A percentile compares a stretch with the other conserved stretches of the same genome.
phyloP scores from a whole-genome alignment of 495 filamentous ascomycete species.

The Aspergillus sclerotioniger region DNA sequence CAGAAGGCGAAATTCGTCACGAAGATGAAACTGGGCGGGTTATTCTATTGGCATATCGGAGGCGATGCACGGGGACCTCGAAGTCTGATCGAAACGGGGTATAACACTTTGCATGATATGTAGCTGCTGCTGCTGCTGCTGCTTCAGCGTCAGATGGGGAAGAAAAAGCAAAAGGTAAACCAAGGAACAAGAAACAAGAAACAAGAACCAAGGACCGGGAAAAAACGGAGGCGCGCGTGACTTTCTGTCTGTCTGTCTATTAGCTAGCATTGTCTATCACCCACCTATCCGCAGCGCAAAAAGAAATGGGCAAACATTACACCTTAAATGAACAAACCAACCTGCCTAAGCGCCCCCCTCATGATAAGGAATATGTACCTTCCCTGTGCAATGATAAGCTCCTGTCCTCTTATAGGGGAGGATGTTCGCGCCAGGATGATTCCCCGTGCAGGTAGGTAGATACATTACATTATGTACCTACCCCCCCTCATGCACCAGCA shows the following conservation, averaged over 20 bases:
- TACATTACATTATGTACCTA: no score
- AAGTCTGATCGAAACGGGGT: constrained; percentile 74
- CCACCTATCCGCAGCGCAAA: background rate
- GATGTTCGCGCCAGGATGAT: no score
- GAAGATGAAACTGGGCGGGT: constrained; percentile 69
- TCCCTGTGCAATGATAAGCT: no score
- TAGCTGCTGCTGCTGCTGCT: constrained; percentile 11
- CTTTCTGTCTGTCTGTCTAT: background rate
- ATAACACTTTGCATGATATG: constrained; percentile 64
- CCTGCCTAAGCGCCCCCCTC: no score
- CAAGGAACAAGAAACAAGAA: background rate
- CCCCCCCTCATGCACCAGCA: no score
- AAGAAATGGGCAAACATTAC: background rate
- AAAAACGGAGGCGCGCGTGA: background rate
- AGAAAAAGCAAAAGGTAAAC: no score
- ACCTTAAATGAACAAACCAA: no score
- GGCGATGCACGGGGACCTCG: constrained; percentile 66
- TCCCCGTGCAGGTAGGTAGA: no score
- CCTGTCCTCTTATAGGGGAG: no score
- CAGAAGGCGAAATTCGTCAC: constrained; percentile 82
- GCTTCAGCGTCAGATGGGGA: no score
- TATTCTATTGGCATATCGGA: constrained; percentile 93
- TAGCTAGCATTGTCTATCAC: background rate
- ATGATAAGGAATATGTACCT: background rate
- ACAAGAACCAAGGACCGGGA: background rate